Percentiles rank a stretch among this genome's conserved stretches.
phyloP scores from a whole-genome alignment of 108 stramenopile species.

The Skeletonema grethae region DNA sequence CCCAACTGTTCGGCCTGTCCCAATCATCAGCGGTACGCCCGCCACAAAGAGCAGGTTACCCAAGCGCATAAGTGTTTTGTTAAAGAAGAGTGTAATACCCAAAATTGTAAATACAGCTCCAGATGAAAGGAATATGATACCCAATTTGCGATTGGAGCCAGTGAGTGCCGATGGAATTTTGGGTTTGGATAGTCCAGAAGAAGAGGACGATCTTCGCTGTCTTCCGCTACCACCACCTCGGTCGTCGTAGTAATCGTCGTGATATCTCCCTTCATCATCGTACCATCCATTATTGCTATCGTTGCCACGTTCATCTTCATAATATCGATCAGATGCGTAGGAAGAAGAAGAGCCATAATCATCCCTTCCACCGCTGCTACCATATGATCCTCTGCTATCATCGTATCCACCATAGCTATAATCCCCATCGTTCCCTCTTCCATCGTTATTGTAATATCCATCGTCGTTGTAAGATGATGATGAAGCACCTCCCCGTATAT shows the following conservation, averaged over 20 bases:
- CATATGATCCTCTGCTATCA: not conserved
- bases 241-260: slow-evolving; percentile 21
- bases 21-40: slow-evolving; percentile 88
- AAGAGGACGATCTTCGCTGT: not conserved
- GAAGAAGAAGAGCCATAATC: slow-evolving; percentile 10
- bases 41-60: slow-evolving; percentile 88
- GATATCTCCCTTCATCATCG: slow-evolving; percentile 48
- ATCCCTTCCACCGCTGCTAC: slow-evolving; percentile 7
- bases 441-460: slow-evolving; percentile 9
- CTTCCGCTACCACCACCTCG: slow-evolving; percentile 1
- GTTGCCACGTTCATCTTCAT: slow-evolving; percentile 20
- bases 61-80: slow-evolving; percentile 91
- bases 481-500: slow-evolving; percentile 26
- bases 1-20: slow-evolving; percentile 83
- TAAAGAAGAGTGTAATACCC: slow-evolving; percentile 93
- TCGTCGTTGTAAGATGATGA: slow-evolving; percentile 21
- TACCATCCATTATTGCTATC: slow-evolving; percentile 32
- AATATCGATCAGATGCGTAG: slow-evolving; percentile 23
- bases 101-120: slow-evolving; percentile 76
- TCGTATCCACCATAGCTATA: slow-evolving; percentile 14
- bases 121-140: slow-evolving; percentile 68
- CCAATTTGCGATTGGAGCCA: slow-evolving; percentile 66
- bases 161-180: slow-evolving; percentile 30
- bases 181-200: slow-evolving; percentile 9
- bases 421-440: slow-evolving; percentile 6